phyloP scores from a whole-genome alignment of 441 rosid genomes.

The Gossypium davidsonii region DNA sequence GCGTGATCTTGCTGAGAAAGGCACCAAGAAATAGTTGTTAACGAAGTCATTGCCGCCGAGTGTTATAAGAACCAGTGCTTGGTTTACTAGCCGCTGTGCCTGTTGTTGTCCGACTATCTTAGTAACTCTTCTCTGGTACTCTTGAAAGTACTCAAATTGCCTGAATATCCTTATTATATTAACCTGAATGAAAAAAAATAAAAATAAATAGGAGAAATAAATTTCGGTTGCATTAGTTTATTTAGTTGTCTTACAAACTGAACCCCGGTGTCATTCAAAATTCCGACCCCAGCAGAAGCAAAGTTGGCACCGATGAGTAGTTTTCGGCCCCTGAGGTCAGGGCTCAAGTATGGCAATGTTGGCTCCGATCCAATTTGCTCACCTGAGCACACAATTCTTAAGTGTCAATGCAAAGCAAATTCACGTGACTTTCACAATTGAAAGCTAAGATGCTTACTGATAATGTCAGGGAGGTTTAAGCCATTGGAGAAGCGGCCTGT shows the following conservation, averaged over 20 bases:
- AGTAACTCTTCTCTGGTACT: not conserved
- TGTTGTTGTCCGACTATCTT: not conserved
- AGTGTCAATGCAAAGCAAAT: not conserved
- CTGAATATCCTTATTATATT: not conserved
- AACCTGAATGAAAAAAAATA: not conserved
- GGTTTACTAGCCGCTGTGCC: not conserved
- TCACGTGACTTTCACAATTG: not conserved
- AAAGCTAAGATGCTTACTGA: not conserved
- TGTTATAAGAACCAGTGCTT: not conserved
- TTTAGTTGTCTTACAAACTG: not conserved
- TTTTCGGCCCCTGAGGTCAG: not conserved
- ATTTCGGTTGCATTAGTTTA: not conserved
- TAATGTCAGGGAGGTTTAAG: not conserved
- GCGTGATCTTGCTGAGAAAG: not conserved
- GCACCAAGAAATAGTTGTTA: conserved; percentile 6
- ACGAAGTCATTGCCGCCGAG: conserved; percentile 7
- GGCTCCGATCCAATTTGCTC: not conserved
- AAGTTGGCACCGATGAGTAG: not conserved
- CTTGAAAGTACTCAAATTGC: not conserved
- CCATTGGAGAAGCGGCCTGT: conserved; percentile 1
- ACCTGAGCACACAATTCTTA: not conserved
- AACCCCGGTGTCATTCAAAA: not conserved
- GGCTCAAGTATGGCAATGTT: not conserved
- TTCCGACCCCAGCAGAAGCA: not conserved
- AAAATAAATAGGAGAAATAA: too few species aligned